Evolutionary conservation across 768 basidiomycete species (phyloP).

Genomic region (Pholiota molesta): DNA sequence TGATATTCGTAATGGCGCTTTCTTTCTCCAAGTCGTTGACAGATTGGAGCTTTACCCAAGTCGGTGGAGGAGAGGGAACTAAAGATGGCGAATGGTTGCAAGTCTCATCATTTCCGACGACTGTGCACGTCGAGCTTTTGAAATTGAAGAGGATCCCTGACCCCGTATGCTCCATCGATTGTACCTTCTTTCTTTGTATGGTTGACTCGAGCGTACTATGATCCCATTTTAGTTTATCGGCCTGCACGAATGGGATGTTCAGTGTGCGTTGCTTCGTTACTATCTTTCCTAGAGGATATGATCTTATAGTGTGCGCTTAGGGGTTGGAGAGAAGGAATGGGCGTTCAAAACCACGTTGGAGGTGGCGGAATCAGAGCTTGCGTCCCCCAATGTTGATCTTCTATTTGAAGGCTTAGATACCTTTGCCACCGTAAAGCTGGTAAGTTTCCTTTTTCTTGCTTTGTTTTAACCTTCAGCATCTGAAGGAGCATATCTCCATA

Average conservation of each 20-base stretch:
- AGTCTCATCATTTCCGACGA: slow-evolving; percentile 74
- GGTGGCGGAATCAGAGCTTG: slow-evolving; percentile 49
- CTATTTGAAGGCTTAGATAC: slow-evolving; percentile 94
- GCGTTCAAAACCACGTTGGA: slow-evolving; percentile 72
- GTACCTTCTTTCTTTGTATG: background rate
- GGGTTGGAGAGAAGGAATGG: slow-evolving; percentile 91
- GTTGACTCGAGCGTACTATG: background rate
- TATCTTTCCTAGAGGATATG: background rate
- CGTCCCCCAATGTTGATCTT: slow-evolving; percentile 60
- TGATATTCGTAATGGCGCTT: slow-evolving; percentile 7
- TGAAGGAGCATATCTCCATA: background rate
- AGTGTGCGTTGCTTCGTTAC: slow-evolving; percentile 57
- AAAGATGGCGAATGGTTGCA: slow-evolving; percentile 69
- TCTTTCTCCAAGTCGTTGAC: slow-evolving; percentile 25
- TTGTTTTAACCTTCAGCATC: background rate
- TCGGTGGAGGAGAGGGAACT: slow-evolving; percentile 61
- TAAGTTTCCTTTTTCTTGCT: slow-evolving; percentile 34
- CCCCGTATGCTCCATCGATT: slow-evolving; percentile 53
- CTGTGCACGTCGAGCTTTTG: slow-evolving; percentile 85
- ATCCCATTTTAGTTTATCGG: slow-evolving; percentile 63
- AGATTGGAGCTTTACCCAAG: slow-evolving; percentile 71
- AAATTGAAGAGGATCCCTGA: slow-evolving; percentile 77
- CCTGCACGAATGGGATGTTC: slow-evolving; percentile 87
- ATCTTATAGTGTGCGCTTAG: slow-evolving; percentile 37
- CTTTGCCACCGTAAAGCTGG: slow-evolving; percentile 73